Evolutionary conservation across 768 basidiomycete genomes (phyloP).

Genomic region (Agaricus subrufescens): DNA sequence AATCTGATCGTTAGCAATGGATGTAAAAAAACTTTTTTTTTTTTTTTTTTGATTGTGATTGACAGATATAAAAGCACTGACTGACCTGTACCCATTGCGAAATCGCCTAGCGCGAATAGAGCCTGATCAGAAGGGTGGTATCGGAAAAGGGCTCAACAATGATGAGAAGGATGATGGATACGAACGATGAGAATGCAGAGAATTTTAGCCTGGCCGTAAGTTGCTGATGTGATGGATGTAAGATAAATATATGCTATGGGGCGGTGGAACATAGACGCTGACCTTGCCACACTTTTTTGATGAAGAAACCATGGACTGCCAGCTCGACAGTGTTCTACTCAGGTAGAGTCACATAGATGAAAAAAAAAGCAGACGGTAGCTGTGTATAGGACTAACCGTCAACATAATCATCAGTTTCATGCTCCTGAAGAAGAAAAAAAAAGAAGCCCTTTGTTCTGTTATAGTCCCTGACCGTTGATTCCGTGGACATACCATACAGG

Average conservation of each 20-base stretch:
- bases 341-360: neutral
- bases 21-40: neutral
- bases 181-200: slow-evolving; percentile 3
- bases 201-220: neutral
- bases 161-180: neutral
- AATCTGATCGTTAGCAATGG: neutral
- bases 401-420: slow-evolving; percentile 10
- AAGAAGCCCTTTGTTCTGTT: no score
- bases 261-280: neutral
- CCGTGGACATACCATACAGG: neutral
- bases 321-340: slow-evolving; percentile 5
- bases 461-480: no score
- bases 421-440: neutral
- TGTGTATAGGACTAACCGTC: neutral
- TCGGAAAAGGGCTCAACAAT: neutral
- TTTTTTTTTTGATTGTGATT: neutral
- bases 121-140: neutral
- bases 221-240: neutral
- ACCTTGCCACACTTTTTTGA: slow-evolving; percentile 8
- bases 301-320: slow-evolving; percentile 7
- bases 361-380: neutral
- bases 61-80: no score
- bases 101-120: slow-evolving; percentile 7
- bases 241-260: neutral
- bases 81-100: slow-evolving; percentile 6